Evolutionary conservation across 306 rosid species (phyloP).

Genomic region (Phaseolus lunatus): DNA sequence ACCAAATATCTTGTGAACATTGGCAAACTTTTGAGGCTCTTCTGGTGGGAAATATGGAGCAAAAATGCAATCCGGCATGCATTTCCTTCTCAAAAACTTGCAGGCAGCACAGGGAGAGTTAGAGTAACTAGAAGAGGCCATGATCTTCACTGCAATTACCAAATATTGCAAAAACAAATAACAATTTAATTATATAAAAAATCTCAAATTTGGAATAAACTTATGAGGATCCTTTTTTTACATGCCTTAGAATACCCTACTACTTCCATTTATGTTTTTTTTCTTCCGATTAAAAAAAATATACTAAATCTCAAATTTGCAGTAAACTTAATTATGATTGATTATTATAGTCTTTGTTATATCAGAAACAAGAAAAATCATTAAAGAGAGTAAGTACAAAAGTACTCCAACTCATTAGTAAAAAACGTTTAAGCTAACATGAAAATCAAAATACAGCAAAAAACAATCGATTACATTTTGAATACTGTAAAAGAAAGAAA

Average conservation of each 20-base stretch:
- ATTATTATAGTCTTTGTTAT: background rate
- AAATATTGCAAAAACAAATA: constrained; percentile 40
- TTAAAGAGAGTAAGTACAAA: background rate
- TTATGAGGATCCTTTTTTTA: too few relatives aligned
- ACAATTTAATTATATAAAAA: background rate
- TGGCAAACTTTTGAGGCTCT: constrained; percentile 51
- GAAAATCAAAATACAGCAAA: constrained; percentile 8
- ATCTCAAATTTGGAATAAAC: background rate
- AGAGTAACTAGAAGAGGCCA: constrained; percentile 52
- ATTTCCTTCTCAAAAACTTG: constrained; percentile 51
- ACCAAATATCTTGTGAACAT: constrained; percentile 84
- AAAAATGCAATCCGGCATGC: constrained; percentile 56
- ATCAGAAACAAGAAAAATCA: background rate
- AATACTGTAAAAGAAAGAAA: background rate
- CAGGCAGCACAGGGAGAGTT: constrained; percentile 56
- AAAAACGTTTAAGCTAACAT: background rate
- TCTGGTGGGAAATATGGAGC: constrained; percentile 52
- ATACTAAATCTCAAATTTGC: background rate
- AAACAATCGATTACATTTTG: background rate
- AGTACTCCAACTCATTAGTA: background rate
- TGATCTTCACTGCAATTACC: constrained; percentile 36
- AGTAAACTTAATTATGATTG: background rate
- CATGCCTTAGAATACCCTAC: too few relatives aligned
- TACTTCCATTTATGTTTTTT: too few relatives aligned
- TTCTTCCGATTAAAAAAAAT: too few relatives aligned